Evolutionary conservation across 1,284 basidiomycete genomes (phyloP).

Genomic region (Ceratobasidium sp.): DNA sequence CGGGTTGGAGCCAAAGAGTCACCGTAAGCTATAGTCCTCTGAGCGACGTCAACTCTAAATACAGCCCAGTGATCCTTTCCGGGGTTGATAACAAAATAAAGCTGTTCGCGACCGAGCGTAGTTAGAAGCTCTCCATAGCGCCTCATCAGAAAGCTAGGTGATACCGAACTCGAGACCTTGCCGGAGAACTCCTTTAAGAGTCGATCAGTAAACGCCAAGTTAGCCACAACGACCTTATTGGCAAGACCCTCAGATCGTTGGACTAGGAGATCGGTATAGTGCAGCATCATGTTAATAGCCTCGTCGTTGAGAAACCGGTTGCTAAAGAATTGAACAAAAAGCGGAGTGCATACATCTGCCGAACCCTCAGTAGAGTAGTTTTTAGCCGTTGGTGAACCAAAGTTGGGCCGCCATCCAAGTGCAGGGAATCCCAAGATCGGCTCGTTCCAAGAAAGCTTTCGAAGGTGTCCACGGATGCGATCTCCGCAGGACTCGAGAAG

Average conservation of each 20-base stretch:
- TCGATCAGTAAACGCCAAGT: background rate
- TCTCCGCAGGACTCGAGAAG: background rate
- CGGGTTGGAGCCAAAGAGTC: constrained; percentile 4
- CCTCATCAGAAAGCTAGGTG: background rate
- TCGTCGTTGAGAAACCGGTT: constrained; percentile 11
- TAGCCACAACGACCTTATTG: background rate
- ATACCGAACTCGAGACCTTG: background rate
- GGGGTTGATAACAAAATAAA: constrained; percentile 16
- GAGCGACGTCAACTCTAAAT: background rate
- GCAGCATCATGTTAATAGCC: constrained; percentile 31
- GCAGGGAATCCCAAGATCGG: constrained; percentile 11
- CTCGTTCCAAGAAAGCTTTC: background rate
- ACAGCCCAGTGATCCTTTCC: constrained; percentile 20
- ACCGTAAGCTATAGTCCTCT: constrained; percentile 1
- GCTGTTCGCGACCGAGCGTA: background rate
- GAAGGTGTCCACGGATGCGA: background rate
- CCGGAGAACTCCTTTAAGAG: background rate
- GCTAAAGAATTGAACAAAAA: constrained; percentile 7
- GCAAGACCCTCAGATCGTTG: background rate
- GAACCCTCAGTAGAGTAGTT: background rate
- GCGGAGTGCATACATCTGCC: background rate
- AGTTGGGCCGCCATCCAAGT: background rate
- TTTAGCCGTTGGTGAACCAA: background rate
- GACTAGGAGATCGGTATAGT: background rate
- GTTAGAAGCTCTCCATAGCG: background rate